Base-by-base conservation (phyloP, 495 filamentous ascomycete species). In the Melanomma pulvis-pyrius region DNA sequence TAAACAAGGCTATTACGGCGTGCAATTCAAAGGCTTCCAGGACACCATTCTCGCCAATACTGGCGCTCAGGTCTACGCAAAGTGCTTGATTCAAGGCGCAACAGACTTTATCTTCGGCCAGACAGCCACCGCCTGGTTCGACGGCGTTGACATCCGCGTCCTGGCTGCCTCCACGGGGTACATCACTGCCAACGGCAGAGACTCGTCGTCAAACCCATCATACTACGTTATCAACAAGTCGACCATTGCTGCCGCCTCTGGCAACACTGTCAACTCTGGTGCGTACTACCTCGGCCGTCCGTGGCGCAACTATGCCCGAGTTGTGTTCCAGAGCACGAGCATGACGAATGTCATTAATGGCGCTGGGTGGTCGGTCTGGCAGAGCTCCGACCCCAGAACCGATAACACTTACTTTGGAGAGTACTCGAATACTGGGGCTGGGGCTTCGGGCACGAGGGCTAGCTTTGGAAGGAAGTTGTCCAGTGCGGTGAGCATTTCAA, bases 61-160 rank as follows among this genome's bases (percentile, higher is more conserved):
- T n/a, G 87, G 87, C 30, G 69, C 75, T 52, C 84, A 88, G 64
- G 66, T 87, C n/a, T 89, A 83, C 75, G 80, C 76, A 17, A 74
- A 76, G 22, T 81, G 79, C 70, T 75, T 80, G 51, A 86, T 89
- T 65, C 76, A 82, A 61, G 87, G 87, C 13, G 83, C 83, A 12
- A 83, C 83, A 22, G 87, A 89, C 70, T 89, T 88, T 70, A 84
- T 90, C 68, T 90, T 88, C 73, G 88, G 88, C 7, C 84, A 87
- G 74, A 74, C 78, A 25, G 84, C 83, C 12, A 75, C 74, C 11
- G 82, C 81, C 12, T 90, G 87, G 87, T 87, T 90, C 68, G 84
- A 88, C 67, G 69, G 75, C 25, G 80, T 77, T 41, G 81, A 84
- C 62, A 84, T 90, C 61, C 73, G 80, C 4, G 84, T 89, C 19